phyloP scores from a whole-genome alignment of 1,284 basidiomycete genomes.

The Ganoderma sinense region DNA sequence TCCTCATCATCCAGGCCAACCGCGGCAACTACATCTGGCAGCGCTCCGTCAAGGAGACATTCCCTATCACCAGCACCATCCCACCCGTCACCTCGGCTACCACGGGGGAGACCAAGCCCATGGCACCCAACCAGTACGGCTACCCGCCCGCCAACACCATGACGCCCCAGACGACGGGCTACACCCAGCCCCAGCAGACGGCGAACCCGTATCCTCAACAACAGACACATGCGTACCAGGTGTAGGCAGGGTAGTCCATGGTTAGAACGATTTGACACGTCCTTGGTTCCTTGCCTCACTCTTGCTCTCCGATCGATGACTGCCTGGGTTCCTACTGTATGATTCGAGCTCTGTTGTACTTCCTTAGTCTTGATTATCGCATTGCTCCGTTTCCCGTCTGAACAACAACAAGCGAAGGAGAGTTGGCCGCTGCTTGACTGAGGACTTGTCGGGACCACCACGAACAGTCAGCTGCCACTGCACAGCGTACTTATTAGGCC shows the following conservation, averaged over 20 bases:
- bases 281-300: background rate
- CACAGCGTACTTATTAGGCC: too few relatives aligned
- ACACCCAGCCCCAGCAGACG: conserved; percentile 2
- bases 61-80: conserved; percentile 11
- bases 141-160: conserved; percentile 20
- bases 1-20: conserved; percentile 27
- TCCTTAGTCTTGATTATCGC: background rate
- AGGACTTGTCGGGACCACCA: background rate
- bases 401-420: background rate
- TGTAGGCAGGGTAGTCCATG: background rate
- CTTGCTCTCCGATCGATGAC: background rate
- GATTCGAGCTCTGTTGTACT: background rate
- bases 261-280: background rate
- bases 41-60: conserved; percentile 25
- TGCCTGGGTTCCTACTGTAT: background rate
- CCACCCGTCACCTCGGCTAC: conserved; percentile 10
- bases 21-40: conserved; percentile 30
- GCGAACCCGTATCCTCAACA: conserved; percentile 11
- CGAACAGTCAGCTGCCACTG: background rate
- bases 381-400: background rate
- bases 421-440: background rate
- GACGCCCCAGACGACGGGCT: conserved; percentile 18
- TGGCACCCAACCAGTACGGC: conserved; percentile 15
- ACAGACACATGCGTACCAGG: conserved; percentile 5
- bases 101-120: conserved; percentile 20